Conservation (phyloP, 805 yeast species). For the Debaryomyces prosopidis region DNA sequence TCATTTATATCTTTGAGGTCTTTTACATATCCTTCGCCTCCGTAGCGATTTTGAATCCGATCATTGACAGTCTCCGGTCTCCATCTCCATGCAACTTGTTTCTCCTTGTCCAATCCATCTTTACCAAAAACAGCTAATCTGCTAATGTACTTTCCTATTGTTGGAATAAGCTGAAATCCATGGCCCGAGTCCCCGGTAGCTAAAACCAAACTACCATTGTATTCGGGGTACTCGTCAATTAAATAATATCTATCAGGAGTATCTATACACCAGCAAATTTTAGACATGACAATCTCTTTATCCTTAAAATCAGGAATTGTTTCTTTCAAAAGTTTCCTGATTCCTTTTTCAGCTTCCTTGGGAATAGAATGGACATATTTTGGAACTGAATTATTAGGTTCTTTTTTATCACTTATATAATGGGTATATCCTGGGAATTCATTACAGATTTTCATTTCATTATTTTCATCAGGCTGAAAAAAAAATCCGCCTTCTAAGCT, state of each 20-base stretch:
- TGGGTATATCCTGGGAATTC: conserved; percentile 27
- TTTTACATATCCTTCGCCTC: conserved; percentile 4
- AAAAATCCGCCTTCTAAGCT: conserved; percentile 44
- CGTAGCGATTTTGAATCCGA: conserved; percentile 4
- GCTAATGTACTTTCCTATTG: conserved; percentile 24
- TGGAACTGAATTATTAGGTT: conserved; percentile 32
- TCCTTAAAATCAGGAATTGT: conserved; percentile 42
- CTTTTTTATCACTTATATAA: conserved; percentile 11
- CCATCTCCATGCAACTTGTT: conserved; percentile 8
- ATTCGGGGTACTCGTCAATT: conserved; percentile 32
- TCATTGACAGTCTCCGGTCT: conserved; percentile 5
- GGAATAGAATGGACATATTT: conserved; percentile 39
- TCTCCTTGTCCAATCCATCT: no score
- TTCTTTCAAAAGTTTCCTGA: conserved; percentile 23
- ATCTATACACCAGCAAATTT: conserved; percentile 36
- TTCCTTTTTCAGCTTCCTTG: conserved; percentile 21
- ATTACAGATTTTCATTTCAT: conserved; percentile 37
- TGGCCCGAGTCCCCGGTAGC: conserved; percentile 43
- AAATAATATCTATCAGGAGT: conserved; percentile 33
- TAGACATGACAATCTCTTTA: conserved; percentile 15
- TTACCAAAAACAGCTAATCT: no score
- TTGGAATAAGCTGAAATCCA: conserved; percentile 37
- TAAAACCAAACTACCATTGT: conserved; percentile 21
- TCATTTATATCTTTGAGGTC: conserved; percentile 5
- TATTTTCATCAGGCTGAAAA: conserved; percentile 47